These are phyloP conservation scores for Parathielavia appendiculata DNA, from an alignment of 495 filamentous ascomycete genomes.

Conservation along the genomic window DNA sequence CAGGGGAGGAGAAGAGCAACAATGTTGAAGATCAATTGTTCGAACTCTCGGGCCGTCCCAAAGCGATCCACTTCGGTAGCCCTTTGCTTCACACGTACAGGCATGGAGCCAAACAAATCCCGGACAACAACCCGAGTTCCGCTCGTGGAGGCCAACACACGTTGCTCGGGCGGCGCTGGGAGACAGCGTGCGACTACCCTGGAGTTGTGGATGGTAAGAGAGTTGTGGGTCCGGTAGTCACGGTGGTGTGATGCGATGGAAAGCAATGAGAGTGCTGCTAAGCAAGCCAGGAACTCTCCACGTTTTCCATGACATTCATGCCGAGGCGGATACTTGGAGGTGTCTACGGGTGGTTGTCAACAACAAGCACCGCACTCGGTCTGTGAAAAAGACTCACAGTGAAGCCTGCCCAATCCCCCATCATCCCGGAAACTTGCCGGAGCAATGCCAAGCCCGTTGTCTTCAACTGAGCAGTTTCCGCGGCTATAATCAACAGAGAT, in stretches of 20 bases:
- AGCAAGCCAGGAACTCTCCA: constrained; percentile 72
- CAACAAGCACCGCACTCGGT: constrained; percentile 17
- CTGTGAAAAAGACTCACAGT: constrained; percentile 51
- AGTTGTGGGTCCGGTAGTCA: constrained; percentile 59
- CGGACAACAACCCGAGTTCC: constrained; percentile 78
- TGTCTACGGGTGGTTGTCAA: constrained; percentile 51
- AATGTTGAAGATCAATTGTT: constrained; percentile 54
- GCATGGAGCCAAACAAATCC: constrained; percentile 92
- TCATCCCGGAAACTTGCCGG: constrained; percentile 63
- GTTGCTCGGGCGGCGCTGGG: constrained; percentile 59
- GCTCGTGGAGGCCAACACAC: constrained; percentile 51
- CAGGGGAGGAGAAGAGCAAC: constrained; percentile 65
- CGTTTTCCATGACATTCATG: constrained; percentile 57
- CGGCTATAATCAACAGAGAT: constrained; percentile 69
- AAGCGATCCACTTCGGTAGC: constrained; percentile 53
- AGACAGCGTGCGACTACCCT: constrained; percentile 60
- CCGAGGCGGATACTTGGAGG: constrained; percentile 60
- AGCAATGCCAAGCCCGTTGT: constrained; percentile 77
- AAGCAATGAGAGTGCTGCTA: constrained; percentile 71
- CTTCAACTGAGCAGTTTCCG: constrained; percentile 79
- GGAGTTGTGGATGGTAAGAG: constrained; percentile 65
- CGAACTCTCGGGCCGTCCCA: constrained; percentile 54
- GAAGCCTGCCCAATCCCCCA: constrained; percentile 68
- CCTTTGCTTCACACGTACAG: constrained; percentile 87
- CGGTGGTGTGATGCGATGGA: constrained; percentile 73